Base-by-base conservation (phyloP, 1,284 basidiomycete species). In the Rhodotorula sp. region DNA sequence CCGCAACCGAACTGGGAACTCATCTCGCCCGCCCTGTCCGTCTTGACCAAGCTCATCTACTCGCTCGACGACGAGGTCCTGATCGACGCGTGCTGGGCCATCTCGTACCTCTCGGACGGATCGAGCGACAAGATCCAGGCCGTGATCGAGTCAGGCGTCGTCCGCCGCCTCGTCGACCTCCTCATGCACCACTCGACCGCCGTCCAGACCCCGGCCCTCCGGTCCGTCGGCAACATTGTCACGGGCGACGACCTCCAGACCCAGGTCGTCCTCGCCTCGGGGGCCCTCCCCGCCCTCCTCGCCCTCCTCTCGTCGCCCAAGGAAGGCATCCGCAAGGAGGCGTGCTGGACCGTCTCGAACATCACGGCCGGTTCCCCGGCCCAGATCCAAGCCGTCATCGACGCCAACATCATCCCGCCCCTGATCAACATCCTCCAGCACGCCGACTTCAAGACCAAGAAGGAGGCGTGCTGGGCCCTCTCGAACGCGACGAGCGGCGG, bases 341-440 rank as follows among this genome's bases (percentile, higher is more conserved):
- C 97, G 23, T 99, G 97, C 86, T 99, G 97, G 97, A 99, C 97
- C 54, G 99, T 99, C 80, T 97, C 94, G 70, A 99, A 99, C 84
- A 88, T 99, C 81, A 99, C 97, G 62, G 97, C 97, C 54, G 97
- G 97, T 68, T 95, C 92, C 58, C 92, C 95, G 20, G 89, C 90
- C 79, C 96, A 99, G 84, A 99, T 99, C 79, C 96, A 98, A 83
- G 86, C 93, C 58, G 84, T 87, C 76, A 87, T 87, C 69, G 86
- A 87, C 72, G 85, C 85, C 80, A 87, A 87, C 82, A 95, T 99
- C 80, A 90, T 99, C 74, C 93, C 97, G 69, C 97, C 97, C 72
- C 88, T 99, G 72, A 96, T 99, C 86, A 96, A 97, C 85, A 97
- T 99, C 78, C 90, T 99, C 70, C 90, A 91, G 81, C 90, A 97